Percentiles rank a stretch among this genome's conserved stretches.
phyloP scores from a whole-genome alignment of 192 early-diverging fungal species.

The Rhizophagus clarus region DNA sequence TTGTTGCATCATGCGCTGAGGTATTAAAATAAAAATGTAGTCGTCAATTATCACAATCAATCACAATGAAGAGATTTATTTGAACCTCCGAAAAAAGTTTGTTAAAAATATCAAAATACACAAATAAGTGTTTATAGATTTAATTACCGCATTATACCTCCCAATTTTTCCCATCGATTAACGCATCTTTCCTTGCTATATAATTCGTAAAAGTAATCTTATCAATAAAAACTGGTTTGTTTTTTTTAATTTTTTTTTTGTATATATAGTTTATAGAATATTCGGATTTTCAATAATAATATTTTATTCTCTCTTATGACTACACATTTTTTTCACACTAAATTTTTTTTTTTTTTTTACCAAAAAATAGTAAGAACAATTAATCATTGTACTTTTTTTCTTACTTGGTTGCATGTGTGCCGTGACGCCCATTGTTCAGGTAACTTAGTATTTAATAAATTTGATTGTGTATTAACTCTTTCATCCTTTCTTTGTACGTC shows the following conservation, averaged over 20 bases:
- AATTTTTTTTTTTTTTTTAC: background rate
- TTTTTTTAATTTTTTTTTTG: too few species aligned
- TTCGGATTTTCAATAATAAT: background rate
- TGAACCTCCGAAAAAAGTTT: background rate
- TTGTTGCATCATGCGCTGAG: background rate
- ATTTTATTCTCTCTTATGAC: background rate
- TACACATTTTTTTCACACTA: background rate
- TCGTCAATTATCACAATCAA: background rate
- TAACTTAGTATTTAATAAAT: background rate
- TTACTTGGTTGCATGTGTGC: slow-evolving; percentile 10
- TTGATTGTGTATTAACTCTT: background rate
- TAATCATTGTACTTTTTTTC: slow-evolving; percentile 3
- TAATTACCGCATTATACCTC: background rate
- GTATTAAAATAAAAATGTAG: background rate
- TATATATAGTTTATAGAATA: too few species aligned
- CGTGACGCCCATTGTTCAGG: slow-evolving; percentile 17
- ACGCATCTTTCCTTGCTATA: too few species aligned
- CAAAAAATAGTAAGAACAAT: slow-evolving; percentile 5
- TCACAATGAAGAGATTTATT: background rate
- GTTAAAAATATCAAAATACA: background rate
- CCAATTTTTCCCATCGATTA: background rate
- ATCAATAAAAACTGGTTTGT: too few species aligned
- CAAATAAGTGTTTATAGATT: background rate
- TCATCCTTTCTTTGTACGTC: background rate
- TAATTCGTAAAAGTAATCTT: too few species aligned